These are phyloP conservation scores for Solanum virginianum DNA, from an alignment of 257 asterid species.

Conservation along the genomic window DNA sequence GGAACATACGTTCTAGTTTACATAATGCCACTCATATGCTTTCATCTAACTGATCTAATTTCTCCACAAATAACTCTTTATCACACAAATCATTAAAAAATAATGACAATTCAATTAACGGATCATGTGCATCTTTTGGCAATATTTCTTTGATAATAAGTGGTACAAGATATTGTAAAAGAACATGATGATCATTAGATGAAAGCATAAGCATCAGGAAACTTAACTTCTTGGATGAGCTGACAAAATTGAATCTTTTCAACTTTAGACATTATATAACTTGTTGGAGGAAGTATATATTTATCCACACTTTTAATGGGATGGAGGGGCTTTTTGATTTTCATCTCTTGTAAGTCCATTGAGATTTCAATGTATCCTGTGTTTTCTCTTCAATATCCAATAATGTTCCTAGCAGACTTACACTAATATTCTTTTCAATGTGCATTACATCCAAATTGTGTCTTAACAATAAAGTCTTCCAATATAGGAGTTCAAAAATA, in stretches of 20 bases:
- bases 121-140: background rate
- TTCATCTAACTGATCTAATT: background rate
- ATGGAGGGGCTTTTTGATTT: background rate
- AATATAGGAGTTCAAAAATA: too few species aligned
- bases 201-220: too few species aligned
- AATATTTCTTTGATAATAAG: background rate
- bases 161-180: background rate
- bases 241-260: too few species aligned
- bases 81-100: background rate
- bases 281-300: too few species aligned
- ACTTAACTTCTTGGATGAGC: too few species aligned
- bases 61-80: background rate
- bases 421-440: background rate
- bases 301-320: background rate
- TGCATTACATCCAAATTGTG: background rate
- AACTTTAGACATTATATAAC: too few species aligned
- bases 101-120: background rate
- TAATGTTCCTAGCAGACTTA: background rate
- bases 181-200: background rate
- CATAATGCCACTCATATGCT: background rate
- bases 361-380: background rate
- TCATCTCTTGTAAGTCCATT: background rate
- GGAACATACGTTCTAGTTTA: background rate
- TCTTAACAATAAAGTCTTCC: too few species aligned
- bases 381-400: background rate